phyloP scores from a whole-genome alignment of 257 asterid genomes.

The Plantago ovata region DNA sequence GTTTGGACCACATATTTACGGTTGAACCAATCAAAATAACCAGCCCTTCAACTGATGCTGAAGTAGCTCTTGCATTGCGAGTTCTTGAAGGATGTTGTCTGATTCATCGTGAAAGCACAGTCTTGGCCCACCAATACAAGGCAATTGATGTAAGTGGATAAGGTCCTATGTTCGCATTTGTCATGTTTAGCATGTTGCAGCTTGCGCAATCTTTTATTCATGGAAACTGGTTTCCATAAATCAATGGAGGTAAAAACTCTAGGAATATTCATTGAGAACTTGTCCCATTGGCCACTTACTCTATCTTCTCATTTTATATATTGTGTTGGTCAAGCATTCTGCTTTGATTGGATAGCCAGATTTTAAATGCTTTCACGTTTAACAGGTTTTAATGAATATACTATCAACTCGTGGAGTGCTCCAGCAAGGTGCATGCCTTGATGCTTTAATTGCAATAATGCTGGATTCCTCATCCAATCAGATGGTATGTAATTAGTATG shows the following conservation, averaged over 20 bases:
- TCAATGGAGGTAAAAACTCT: neutral
- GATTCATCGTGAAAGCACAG: constrained; percentile 69
- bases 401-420: constrained; percentile 79
- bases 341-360: constrained; percentile 8
- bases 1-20: constrained; percentile 71
- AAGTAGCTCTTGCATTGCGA: constrained; percentile 86
- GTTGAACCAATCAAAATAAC: constrained; percentile 71
- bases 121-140: constrained; percentile 75
- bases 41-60: constrained; percentile 85
- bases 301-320: too few species aligned
- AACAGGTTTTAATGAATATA: constrained; percentile 81
- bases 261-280: neutral
- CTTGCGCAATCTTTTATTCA: neutral
- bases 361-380: constrained; percentile 20
- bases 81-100: constrained; percentile 96
- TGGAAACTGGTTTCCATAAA: constrained; percentile 2
- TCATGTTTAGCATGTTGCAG: neutral
- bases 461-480: constrained; percentile 93
- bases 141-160: constrained; percentile 57
- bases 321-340: neutral
- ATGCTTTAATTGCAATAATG: constrained; percentile 82
- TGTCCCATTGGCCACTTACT: too few species aligned
- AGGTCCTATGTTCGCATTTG: constrained; percentile 7
- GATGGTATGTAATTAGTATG: constrained; percentile 79
- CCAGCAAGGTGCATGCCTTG: constrained; percentile 93